Percentiles rank a stretch among this genome's conserved stretches.
Conservation (phyloP, 805 yeast genomes). For the fission yeast (Schizosaccharomyces pombe) region DNA sequence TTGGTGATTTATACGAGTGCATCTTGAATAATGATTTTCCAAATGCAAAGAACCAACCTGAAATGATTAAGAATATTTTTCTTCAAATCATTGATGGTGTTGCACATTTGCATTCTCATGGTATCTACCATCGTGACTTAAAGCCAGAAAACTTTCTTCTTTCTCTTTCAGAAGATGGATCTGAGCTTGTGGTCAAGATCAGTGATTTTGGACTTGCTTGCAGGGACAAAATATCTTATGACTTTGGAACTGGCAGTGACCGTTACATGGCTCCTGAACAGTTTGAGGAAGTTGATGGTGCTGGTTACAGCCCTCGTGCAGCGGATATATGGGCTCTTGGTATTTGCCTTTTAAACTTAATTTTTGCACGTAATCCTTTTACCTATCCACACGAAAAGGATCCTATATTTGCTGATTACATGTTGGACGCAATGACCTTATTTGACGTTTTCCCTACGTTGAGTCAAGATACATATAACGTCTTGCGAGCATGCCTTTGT, state of each 20-base stretch:
- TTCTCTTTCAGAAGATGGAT: constrained; percentile 26
- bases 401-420: constrained; percentile 65
- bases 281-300: constrained; percentile 63
- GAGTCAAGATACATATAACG: constrained; percentile 71
- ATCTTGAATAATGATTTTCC: constrained; percentile 73
- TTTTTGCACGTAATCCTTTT: constrained; percentile 82
- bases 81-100: constrained; percentile 64
- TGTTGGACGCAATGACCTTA: constrained; percentile 64
- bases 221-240: constrained; percentile 34
- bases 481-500: constrained; percentile 50
- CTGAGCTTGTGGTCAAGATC: constrained; percentile 30
- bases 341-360: constrained; percentile 52
- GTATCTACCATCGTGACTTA: constrained; percentile 80
- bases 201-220: constrained; percentile 87
- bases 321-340: constrained; percentile 75
- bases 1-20: constrained; percentile 68
- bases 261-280: constrained; percentile 85
- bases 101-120: constrained; percentile 54
- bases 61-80: constrained; percentile 36
- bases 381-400: constrained; percentile 42
- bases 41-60: constrained; percentile 45
- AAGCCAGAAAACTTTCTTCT: constrained; percentile 86
- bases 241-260: constrained; percentile 63
- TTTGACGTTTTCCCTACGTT: constrained; percentile 79
- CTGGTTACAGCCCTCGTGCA: constrained; percentile 22